Conservation (phyloP, 1,284 basidiomycete genomes). For the Malassezia arunalokei region DNA sequence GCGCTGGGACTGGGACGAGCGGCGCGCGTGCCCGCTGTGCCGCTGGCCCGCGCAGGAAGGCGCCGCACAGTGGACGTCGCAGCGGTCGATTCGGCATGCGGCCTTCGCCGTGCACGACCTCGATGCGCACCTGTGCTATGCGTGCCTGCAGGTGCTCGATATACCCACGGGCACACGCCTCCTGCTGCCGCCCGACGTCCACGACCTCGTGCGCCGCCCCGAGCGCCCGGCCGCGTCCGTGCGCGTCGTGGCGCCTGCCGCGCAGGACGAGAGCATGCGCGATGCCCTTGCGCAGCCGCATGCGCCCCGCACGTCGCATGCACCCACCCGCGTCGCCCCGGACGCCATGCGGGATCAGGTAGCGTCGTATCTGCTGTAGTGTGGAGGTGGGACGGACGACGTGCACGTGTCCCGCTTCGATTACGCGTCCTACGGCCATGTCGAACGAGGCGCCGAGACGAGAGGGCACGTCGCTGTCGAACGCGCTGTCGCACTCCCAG, state of each 20-base stretch:
- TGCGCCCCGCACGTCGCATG: not conserved
- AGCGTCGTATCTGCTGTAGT: constrained; percentile 6
- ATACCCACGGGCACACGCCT: not conserved
- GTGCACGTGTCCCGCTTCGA: no score
- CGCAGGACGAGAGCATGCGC: not conserved
- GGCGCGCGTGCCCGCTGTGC: constrained; percentile 30
- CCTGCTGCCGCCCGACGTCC: constrained; percentile 7
- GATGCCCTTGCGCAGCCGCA: constrained; percentile 6
- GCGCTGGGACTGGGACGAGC: constrained; percentile 14
- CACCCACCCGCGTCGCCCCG: constrained; percentile 7
- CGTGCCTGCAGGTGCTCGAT: constrained; percentile 20
- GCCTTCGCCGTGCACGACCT: constrained; percentile 3
- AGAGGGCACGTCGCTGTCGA: constrained; percentile 12
- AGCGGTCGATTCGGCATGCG: constrained; percentile 21
- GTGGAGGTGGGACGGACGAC: not conserved
- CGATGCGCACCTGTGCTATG: constrained; percentile 18
- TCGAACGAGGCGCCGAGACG: no score
- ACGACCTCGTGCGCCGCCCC: not conserved
- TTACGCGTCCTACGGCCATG: no score
- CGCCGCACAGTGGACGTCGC: constrained; percentile 30
- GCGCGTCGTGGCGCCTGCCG: not conserved
- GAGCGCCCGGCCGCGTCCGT: not conserved
- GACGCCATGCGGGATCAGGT: constrained; percentile 12
- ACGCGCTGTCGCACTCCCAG: constrained; percentile 11
- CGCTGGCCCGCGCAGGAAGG: constrained; percentile 22